phyloP scores from a whole-genome alignment of 2,329 filamentous ascomycete genomes.

The Diaporthe sp. region DNA sequence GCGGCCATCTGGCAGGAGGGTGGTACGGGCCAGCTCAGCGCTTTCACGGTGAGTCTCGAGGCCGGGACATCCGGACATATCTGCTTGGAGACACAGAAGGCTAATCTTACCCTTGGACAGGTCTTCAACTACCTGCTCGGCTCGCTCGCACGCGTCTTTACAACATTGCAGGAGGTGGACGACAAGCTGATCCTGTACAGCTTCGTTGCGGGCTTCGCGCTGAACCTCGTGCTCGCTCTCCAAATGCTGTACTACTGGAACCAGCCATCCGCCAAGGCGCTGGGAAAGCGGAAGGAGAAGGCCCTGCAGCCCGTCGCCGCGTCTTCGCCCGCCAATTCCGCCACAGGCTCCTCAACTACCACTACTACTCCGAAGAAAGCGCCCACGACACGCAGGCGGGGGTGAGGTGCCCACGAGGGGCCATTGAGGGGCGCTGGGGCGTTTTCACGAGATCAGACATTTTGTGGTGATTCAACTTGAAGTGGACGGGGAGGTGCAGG shows the following conservation, averaged over 20 bases:
- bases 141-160: constrained; percentile 95
- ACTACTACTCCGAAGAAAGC: constrained; percentile 47
- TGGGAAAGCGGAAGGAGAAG: constrained; percentile 52
- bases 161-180: constrained; percentile 95
- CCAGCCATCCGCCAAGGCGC: constrained; percentile 50
- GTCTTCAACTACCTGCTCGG: constrained; percentile 98
- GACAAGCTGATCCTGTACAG: constrained; percentile 96
- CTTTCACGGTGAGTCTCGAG: constrained; percentile 81
- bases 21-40: constrained; percentile 93
- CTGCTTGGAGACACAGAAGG: neutral
- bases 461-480: constrained; percentile 1
- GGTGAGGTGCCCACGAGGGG: constrained; percentile 40
- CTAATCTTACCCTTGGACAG: constrained; percentile 57
- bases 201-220: constrained; percentile 89
- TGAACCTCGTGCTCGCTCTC: constrained; percentile 86
- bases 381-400: constrained; percentile 54
- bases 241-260: constrained; percentile 99
- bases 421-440: neutral
- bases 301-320: constrained; percentile 37
- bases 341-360: constrained; percentile 37
- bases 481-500: constrained; percentile 22
- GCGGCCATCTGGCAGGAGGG: constrained; percentile 85
- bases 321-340: constrained; percentile 39
- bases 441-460: constrained; percentile 14
- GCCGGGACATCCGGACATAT: neutral